phyloP scores from a whole-genome alignment of 1,139 yeast genomes.

The Wickerhamiella infanticola region DNA sequence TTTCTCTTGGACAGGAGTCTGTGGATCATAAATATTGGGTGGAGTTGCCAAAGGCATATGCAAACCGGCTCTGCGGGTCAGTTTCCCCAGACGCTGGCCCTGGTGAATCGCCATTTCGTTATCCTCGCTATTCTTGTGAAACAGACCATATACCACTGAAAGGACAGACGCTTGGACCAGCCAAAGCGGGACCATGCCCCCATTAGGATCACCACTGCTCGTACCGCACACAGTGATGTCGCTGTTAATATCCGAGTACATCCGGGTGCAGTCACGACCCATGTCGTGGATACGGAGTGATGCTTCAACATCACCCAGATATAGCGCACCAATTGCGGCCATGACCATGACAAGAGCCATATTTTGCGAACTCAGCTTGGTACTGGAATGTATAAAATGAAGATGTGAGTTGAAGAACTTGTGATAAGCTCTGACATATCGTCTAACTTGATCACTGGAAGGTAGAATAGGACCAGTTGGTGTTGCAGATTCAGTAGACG shows the following conservation, averaged over 20 bases:
- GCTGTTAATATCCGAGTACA: slow-evolving; percentile 48
- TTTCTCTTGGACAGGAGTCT: slow-evolving; percentile 28
- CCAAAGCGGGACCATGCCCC: slow-evolving; percentile 51
- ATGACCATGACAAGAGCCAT: slow-evolving; percentile 67
- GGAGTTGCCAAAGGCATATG: slow-evolving; percentile 38
- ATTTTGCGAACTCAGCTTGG: slow-evolving; percentile 44
- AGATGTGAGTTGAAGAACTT: slow-evolving; percentile 64
- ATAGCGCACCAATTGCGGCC: slow-evolving; percentile 81
- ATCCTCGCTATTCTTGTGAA: slow-evolving; percentile 59
- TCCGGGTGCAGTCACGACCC: slow-evolving; percentile 63
- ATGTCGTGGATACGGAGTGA: slow-evolving; percentile 65
- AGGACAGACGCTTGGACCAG: slow-evolving; percentile 74
- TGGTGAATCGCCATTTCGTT: slow-evolving; percentile 63
- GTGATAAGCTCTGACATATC: slow-evolving; percentile 54
- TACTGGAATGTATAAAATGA: slow-evolving; percentile 67
- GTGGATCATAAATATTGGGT: slow-evolving; percentile 24
- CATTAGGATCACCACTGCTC: slow-evolving; percentile 5
- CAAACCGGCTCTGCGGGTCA: slow-evolving; percentile 62
- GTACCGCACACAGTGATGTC: slow-evolving; percentile 19
- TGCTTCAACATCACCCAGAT: slow-evolving; percentile 65
- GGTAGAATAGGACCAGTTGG: slow-evolving; percentile 33
- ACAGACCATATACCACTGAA: slow-evolving; percentile 68
- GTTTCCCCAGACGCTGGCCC: slow-evolving; percentile 59
- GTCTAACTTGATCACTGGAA: slow-evolving; percentile 54
- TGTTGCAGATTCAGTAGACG: neutral